Base-by-base conservation (phyloP, 202 grass and related monocot species). In the Hordeum pubiflorum region DNA sequence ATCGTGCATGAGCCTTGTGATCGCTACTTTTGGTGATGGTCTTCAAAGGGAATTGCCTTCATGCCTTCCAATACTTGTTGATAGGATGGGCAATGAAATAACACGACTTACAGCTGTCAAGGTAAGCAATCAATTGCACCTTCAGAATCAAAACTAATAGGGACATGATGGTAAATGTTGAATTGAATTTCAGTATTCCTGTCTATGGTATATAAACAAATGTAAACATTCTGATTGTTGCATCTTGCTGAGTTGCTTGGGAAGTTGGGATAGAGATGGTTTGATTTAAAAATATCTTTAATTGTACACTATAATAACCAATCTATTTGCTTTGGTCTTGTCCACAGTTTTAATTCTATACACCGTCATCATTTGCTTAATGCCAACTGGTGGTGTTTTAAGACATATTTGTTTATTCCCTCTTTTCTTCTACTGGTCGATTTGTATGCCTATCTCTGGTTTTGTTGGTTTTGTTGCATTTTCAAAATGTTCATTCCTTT, bases 71-170 rank as follows among this genome's bases (percentile, higher is more conserved):
- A 94, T 94, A 81, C 92, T 97, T 52, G 94, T 94, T 77, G 94
- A 97, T 83, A 91, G 94, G 73, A 97, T 97, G 94, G 90, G 94
- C 77, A 97, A 97, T 84, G 94, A 97, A 91, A 97, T 97, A 40
- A 97, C 94, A 58, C 81, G 94, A 74, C 94, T 97, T 83, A 97
- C 92, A 41, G 88, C 90, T 6, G 94, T 97, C 58, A 97, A 97
- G 90, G 94, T 94, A 84, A 80, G 40, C n/a, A 72, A 69, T 21
- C 27, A 29, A 52, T 14, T 44, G 41, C 68, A 74, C 68, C 50
- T 22, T 20, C 39, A 17, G 46, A 37, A 43, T 62, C 14, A 55
- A 31, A 6, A 6, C 6, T 32, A 31, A 39, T 29, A 46, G n/a
- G 24, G 15, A 79, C 5, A 23, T 5, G 17, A 54, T 31, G 14